Evolutionary conservation across 2,329 filamentous ascomycete species (phyloP).

Genomic region (Penicillium sp.): DNA sequence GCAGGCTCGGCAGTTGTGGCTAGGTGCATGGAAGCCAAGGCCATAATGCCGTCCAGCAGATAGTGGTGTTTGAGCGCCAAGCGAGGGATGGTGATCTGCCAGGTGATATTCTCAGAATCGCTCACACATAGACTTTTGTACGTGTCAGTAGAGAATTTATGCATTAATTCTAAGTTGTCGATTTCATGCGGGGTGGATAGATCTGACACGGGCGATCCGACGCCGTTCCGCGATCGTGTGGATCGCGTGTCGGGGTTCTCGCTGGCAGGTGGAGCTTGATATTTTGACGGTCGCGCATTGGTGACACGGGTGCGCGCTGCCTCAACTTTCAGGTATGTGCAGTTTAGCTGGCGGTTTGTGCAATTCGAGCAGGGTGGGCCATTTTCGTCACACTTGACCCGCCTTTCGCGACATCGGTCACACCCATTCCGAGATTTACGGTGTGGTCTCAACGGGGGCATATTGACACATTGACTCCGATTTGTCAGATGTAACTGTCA

Average conservation of each 20-base stretch:
- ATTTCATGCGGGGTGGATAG: constrained; percentile 20
- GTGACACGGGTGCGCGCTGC: background rate
- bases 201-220: constrained; percentile 13
- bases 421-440: constrained; percentile 46
- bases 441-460: constrained; percentile 42
- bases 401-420: constrained; percentile 41
- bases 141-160: constrained; percentile 51
- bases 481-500: background rate
- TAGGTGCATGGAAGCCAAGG: constrained; percentile 42
- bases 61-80: constrained; percentile 43
- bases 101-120: constrained; percentile 32
- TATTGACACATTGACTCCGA: constrained; percentile 11
- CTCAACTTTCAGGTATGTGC: constrained; percentile 28
- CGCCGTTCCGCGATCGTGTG: constrained; percentile 10
- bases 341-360: constrained; percentile 34
- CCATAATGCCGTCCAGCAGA: constrained; percentile 43
- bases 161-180: constrained; percentile 53
- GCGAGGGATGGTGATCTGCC: constrained; percentile 42
- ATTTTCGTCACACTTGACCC: constrained; percentile 45
- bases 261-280: background rate
- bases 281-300: constrained; percentile 1
- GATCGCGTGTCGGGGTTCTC: constrained; percentile 2
- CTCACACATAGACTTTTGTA: constrained; percentile 43
- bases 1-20: constrained; percentile 31
- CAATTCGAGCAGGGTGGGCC: constrained; percentile 42